phyloP scores from a whole-genome alignment of 2,329 filamentous ascomycete species.

The Penicillium sp. region DNA sequence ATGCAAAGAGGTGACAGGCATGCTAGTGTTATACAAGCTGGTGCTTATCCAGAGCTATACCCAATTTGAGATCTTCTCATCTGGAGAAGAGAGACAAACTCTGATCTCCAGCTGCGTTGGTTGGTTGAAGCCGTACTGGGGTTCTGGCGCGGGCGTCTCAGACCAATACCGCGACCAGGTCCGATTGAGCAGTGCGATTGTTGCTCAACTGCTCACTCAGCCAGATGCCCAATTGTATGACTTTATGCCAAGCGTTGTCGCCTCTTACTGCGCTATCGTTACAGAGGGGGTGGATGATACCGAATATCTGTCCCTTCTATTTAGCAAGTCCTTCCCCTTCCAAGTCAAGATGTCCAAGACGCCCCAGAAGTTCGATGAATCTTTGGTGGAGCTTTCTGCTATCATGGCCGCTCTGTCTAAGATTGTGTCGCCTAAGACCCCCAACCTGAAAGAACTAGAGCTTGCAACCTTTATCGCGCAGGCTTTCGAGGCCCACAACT shows the following conservation, averaged over 20 bases:
- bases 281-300: slow-evolving; percentile 61
- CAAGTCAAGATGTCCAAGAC: slow-evolving; percentile 67
- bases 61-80: slow-evolving; percentile 75
- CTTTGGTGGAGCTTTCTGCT: slow-evolving; percentile 83
- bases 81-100: slow-evolving; percentile 71
- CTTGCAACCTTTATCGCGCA: slow-evolving; percentile 74
- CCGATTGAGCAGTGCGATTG: slow-evolving; percentile 86
- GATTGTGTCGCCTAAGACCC: slow-evolving; percentile 70
- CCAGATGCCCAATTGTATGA: slow-evolving; percentile 80
- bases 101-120: slow-evolving; percentile 79
- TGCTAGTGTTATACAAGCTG: slow-evolving; percentile 87
- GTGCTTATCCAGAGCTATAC: slow-evolving; percentile 91
- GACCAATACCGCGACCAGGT: slow-evolving; percentile 93
- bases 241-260: slow-evolving; percentile 86
- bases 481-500: slow-evolving; percentile 80
- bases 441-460: slow-evolving; percentile 76
- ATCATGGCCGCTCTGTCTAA: slow-evolving; percentile 80
- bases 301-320: slow-evolving; percentile 75
- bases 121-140: slow-evolving; percentile 96
- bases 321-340: slow-evolving; percentile 89
- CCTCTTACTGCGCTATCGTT: slow-evolving; percentile 81
- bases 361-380: slow-evolving; percentile 74
- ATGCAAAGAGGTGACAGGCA: slow-evolving; percentile 82
- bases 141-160: slow-evolving; percentile 68
- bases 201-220: slow-evolving; percentile 80